phyloP scores from a whole-genome alignment of 2,329 filamentous ascomycete genomes.

The Trichoderma cornu-damae region DNA sequence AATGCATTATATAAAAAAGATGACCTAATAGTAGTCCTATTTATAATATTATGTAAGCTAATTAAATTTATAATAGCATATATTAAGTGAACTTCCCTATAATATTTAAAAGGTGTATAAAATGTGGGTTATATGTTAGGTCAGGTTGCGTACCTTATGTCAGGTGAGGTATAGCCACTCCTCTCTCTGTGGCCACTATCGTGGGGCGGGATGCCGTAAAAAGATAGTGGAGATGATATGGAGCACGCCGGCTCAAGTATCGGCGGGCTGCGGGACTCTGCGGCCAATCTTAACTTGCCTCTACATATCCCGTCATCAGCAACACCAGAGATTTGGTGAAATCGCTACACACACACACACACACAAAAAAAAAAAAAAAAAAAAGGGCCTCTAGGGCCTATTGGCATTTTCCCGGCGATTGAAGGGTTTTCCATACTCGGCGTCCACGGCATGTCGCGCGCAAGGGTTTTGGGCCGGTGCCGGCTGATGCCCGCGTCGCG shows the following conservation, averaged over 20 bases:
- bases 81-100: too few relatives aligned
- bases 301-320: neutral
- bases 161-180: neutral
- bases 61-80: too few relatives aligned
- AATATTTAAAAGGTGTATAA: too few relatives aligned
- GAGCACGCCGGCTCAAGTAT: constrained; percentile 2
- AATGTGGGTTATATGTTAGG: neutral
- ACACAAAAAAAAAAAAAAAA: too few relatives aligned
- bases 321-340: neutral
- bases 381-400: neutral
- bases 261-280: constrained; percentile 5
- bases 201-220: neutral
- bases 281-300: neutral
- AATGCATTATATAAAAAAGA: too few relatives aligned
- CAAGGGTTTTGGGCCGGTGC: constrained; percentile 11
- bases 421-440: neutral
- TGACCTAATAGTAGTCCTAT: too few relatives aligned
- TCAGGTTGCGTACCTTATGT: neutral
- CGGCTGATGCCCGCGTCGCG: neutral
- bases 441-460: neutral
- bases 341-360: too few relatives aligned
- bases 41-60: too few relatives aligned
- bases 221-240: constrained; percentile 15
- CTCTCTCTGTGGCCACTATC: neutral
- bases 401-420: neutral